phyloP scores from a whole-genome alignment of 176 grass and related monocot genomes.

The Lolium perenne region DNA sequence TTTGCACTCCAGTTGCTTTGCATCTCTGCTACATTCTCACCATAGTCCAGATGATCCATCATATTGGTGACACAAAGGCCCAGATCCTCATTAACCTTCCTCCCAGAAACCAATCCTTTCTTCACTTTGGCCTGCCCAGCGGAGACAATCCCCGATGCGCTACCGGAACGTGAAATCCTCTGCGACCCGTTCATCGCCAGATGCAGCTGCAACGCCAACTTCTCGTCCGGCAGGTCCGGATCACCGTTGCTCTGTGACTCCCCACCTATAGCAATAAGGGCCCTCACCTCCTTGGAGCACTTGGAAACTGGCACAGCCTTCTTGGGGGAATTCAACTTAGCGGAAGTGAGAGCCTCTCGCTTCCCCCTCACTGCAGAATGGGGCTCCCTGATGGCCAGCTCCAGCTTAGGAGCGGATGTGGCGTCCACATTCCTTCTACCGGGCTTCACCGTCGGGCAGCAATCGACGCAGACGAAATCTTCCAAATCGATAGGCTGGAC shows the following conservation, averaged over 20 bases:
- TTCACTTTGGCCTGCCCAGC: background rate
- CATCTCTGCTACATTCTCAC: constrained; percentile 6
- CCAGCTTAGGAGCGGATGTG: constrained; percentile 19
- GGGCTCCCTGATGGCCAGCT: constrained; percentile 27
- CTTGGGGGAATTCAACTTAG: constrained; percentile 20
- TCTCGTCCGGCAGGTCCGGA: constrained; percentile 38
- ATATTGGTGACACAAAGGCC: constrained; percentile 58
- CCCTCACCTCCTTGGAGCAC: background rate
- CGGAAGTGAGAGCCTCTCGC: background rate
- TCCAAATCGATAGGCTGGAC: constrained; percentile 45
- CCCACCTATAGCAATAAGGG: background rate
- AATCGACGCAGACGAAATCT: constrained; percentile 67
- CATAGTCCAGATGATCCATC: constrained; percentile 50
- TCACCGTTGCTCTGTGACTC: background rate
- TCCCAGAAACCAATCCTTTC: constrained; percentile 11
- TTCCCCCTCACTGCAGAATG: constrained; percentile 9
- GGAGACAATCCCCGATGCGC: constrained; percentile 9
- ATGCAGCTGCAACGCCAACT: constrained; percentile 72
- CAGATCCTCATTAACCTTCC: background rate
- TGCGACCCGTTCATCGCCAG: constrained; percentile 71
- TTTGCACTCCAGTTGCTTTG: background rate
- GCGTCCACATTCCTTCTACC: background rate
- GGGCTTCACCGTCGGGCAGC: constrained; percentile 51
- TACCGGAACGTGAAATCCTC: constrained; percentile 63
- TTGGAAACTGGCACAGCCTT: constrained; percentile 10